Percentiles rank a stretch among this genome's conserved stretches.
Conservation (phyloP, 441 rosid genomes). For the Croton setiger region DNA sequence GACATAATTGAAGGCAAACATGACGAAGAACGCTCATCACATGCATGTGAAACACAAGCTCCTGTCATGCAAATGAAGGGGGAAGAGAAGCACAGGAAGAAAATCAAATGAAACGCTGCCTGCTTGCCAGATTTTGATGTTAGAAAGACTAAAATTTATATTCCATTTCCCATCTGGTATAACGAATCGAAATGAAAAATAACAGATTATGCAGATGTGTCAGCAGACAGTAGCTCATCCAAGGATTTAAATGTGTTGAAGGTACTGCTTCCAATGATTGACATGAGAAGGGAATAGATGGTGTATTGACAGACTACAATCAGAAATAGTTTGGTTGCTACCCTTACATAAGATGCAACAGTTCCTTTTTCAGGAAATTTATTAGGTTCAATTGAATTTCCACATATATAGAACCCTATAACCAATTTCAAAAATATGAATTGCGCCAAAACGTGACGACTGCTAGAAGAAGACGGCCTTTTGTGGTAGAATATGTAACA, state of each 20-base stretch:
- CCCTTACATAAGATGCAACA: background rate
- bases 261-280: background rate
- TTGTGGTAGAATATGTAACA: background rate
- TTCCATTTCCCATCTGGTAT: background rate
- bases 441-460: background rate
- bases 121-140: background rate
- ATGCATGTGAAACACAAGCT: no score
- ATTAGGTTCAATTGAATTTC: conserved; percentile 11
- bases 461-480: background rate
- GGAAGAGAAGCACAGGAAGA: background rate
- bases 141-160: background rate
- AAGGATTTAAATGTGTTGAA: background rate
- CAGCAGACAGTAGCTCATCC: background rate
- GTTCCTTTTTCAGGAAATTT: background rate
- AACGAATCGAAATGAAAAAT: no score
- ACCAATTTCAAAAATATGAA: background rate
- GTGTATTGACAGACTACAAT: background rate
- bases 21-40: background rate
- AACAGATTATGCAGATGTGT: no score
- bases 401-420: background rate
- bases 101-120: background rate
- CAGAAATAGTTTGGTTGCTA: background rate
- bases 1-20: background rate
- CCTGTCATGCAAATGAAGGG: background rate
- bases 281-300: background rate